Percentiles rank a stretch among this genome's conserved stretches.
Conservation (phyloP, 257 asterid genomes). For the Nicotiana obtusifolia region DNA sequence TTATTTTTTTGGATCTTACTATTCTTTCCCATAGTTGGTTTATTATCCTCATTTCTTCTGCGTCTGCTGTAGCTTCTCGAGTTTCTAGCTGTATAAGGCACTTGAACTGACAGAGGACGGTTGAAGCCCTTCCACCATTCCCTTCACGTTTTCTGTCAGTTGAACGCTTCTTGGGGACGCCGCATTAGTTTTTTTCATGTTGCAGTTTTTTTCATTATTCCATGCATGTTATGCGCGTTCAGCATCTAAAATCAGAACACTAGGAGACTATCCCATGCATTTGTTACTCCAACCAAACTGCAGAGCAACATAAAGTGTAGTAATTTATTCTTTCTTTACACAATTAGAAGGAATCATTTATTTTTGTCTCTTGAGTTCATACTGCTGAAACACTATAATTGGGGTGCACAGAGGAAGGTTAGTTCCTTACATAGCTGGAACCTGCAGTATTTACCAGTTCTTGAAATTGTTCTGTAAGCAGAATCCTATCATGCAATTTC, state of each 20-base stretch:
- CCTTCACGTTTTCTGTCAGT: slow-evolving; percentile 61
- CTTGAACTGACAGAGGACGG: slow-evolving; percentile 41
- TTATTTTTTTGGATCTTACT: slow-evolving; percentile 5
- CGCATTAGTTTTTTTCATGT: slow-evolving; percentile 59
- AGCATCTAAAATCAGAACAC: slow-evolving; percentile 42
- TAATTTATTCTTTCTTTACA: too few relatives aligned
- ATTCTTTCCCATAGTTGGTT: too few relatives aligned
- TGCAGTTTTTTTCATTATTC: slow-evolving; percentile 78
- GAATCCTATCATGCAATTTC: slow-evolving; percentile 66
- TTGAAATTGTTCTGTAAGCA: slow-evolving; percentile 64
- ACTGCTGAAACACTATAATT: slow-evolving; percentile 62
- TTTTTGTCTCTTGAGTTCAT: slow-evolving; percentile 62
- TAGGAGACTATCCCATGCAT: too few relatives aligned
- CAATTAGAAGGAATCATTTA: too few relatives aligned
- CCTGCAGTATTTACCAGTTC: slow-evolving; percentile 51
- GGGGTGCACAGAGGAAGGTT: slow-evolving; percentile 59
- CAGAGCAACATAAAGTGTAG: too few relatives aligned
- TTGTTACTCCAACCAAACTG: not conserved
- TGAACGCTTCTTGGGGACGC: slow-evolving; percentile 64
- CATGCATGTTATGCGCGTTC: slow-evolving; percentile 73
- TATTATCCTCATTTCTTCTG: slow-evolving; percentile 27
- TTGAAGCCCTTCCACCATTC: slow-evolving; percentile 61
- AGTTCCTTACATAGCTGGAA: slow-evolving; percentile 31
- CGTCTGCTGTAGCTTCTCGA: slow-evolving; percentile 11
- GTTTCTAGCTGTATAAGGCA: slow-evolving; percentile 45